These are phyloP conservation scores for Xylaria sp. DNA, from an alignment of 2,329 filamentous ascomycete species.

Conservation along the genomic window DNA sequence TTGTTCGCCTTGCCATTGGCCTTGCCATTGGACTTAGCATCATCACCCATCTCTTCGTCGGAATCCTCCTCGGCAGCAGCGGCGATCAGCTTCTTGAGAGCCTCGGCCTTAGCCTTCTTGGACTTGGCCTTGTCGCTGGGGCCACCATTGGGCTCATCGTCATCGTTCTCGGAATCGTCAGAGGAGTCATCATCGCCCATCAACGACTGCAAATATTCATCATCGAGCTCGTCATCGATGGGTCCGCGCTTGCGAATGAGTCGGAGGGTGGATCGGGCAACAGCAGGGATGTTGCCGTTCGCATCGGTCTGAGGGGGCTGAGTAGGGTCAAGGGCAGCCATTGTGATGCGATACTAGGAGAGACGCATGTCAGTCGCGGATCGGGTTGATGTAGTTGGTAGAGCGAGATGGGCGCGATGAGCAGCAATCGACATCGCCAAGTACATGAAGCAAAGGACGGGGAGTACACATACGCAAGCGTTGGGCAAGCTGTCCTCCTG, in stretches of 20 bases:
- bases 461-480: constrained; percentile 62
- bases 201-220: constrained; percentile 57
- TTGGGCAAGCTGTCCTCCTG: constrained; percentile 59
- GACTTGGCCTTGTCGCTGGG: constrained; percentile 87
- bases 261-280: constrained; percentile 81
- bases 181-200: constrained; percentile 49
- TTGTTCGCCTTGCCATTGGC: constrained; percentile 54
- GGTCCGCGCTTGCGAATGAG: constrained; percentile 69
- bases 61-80: constrained; percentile 55
- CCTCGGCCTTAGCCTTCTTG: constrained; percentile 77
- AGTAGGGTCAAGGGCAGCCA: constrained; percentile 94
- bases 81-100: constrained; percentile 71
- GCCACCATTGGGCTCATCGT: constrained; percentile 76
- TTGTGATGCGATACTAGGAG: constrained; percentile 85
- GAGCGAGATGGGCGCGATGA: background rate
- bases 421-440: background rate
- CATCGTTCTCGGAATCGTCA: constrained; percentile 49
- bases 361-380: constrained; percentile 27
- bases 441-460: background rate
- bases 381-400: background rate
- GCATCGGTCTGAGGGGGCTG: constrained; percentile 63
- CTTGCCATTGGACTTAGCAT: constrained; percentile 45
- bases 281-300: constrained; percentile 53
- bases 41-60: constrained; percentile 62
- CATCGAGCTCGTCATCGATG: constrained; percentile 59